phyloP scores from a whole-genome alignment of 495 filamentous ascomycete species.

The Physcia stellaris region DNA sequence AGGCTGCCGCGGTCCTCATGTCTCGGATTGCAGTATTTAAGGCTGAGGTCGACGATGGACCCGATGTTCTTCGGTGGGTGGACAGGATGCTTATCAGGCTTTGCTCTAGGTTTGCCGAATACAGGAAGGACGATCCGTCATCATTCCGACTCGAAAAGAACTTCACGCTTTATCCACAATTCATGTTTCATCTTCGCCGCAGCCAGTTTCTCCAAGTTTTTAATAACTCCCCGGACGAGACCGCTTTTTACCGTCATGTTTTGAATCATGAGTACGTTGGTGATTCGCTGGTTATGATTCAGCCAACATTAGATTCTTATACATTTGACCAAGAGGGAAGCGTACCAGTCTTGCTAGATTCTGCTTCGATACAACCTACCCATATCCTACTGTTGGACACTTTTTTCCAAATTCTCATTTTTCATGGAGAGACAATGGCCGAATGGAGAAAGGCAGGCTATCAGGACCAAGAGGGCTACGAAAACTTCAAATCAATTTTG shows the following conservation, averaged over 20 bases:
- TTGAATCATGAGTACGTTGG: conserved; percentile 95
- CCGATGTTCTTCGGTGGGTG: conserved; percentile 98
- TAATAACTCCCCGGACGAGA: conserved; percentile 98
- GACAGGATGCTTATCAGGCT: conserved; percentile 97
- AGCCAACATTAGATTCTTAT: conserved; percentile 95
- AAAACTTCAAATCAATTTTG: conserved; percentile 81
- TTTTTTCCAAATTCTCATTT: conserved; percentile 99
- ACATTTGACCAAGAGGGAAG: conserved; percentile 88
- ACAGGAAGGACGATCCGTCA: conserved; percentile 94
- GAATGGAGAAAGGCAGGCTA: conserved; percentile 98
- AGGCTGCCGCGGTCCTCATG: conserved; percentile 96
- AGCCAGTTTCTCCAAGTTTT: conserved; percentile 98
- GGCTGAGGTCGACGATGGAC: conserved; percentile 95
- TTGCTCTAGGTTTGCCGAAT: conserved; percentile 95
- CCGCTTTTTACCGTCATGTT: conserved; percentile 94
- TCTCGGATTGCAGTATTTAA: conserved; percentile 97
- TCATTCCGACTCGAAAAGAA: conserved; percentile 99
- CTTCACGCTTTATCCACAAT: conserved; percentile 97
- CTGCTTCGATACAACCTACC: conserved; percentile 85
- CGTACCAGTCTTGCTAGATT: conserved; percentile 86
- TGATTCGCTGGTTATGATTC: conserved; percentile 97
- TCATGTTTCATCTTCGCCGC: conserved; percentile 97
- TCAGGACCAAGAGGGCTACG: conserved; percentile 96
- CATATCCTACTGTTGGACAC: conserved; percentile 94
- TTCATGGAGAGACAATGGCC: conserved; percentile 94